Percentiles rank a stretch among this genome's conserved stretches.
These are phyloP conservation scores for Maudiozyma pseudohumilis DNA, from an alignment of 805 yeast species.

Conservation along the genomic window DNA sequence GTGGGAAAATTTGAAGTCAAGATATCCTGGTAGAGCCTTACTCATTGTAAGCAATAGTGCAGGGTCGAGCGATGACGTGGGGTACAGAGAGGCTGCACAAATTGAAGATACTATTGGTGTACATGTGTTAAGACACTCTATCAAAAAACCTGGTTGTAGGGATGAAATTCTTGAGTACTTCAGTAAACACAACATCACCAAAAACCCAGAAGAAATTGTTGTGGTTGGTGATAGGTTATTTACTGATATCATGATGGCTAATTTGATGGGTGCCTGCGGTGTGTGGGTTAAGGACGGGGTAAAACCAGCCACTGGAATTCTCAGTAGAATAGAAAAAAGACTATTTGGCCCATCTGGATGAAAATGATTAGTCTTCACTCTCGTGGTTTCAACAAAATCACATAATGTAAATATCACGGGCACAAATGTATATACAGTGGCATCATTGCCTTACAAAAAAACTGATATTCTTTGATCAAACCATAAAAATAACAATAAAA, in stretches of 20 bases:
- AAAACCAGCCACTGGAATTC: constrained; percentile 29
- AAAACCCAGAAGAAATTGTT: constrained; percentile 54
- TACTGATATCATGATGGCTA: constrained; percentile 91
- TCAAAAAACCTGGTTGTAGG: constrained; percentile 77
- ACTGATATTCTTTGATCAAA: too few species aligned
- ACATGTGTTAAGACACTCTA: constrained; percentile 55
- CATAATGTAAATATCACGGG: too few species aligned
- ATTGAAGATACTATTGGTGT: constrained; percentile 62
- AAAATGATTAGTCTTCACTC: background rate
- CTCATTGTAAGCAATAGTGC: constrained; percentile 88
- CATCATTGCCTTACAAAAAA: too few species aligned
- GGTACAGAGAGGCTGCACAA: constrained; percentile 46
- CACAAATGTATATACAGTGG: too few species aligned
- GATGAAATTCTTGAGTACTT: constrained; percentile 58
- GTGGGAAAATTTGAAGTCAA: constrained; percentile 46
- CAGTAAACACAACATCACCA: constrained; percentile 34
- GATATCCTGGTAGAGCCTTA: constrained; percentile 53
- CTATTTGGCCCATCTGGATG: background rate
- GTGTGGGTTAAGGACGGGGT: constrained; percentile 83
- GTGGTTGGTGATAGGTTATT: constrained; percentile 85
- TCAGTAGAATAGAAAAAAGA: constrained; percentile 13
- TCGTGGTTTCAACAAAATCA: too few species aligned
- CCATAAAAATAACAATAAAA: too few species aligned
- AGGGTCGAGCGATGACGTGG: constrained; percentile 70
- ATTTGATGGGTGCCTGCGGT: constrained; percentile 79